These are phyloP conservation scores for Alternaria triticina DNA, from an alignment of 2,329 filamentous ascomycete species.

Conservation along the genomic window DNA sequence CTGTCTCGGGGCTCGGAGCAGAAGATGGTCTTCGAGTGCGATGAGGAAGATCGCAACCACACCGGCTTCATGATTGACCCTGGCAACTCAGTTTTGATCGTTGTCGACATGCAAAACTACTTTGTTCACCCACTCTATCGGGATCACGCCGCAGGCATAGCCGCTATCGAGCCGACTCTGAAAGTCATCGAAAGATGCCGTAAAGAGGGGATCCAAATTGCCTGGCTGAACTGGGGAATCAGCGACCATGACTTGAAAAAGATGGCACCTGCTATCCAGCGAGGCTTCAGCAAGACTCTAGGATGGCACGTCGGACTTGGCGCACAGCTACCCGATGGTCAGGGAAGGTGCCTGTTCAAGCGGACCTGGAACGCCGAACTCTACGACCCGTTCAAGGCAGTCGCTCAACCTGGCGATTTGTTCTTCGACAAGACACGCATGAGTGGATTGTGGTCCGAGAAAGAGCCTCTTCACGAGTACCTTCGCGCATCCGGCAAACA, in stretches of 20 bases:
- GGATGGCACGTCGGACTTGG: slow-evolving; percentile 53
- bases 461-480: slow-evolving; percentile 51
- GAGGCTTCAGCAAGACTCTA: slow-evolving; percentile 50
- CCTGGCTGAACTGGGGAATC: slow-evolving; percentile 53
- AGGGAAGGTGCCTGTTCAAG: slow-evolving; percentile 52
- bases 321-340: slow-evolving; percentile 43
- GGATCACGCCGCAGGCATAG: slow-evolving; percentile 37
- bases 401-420: slow-evolving; percentile 47
- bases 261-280: slow-evolving; percentile 52
- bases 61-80: slow-evolving; percentile 52
- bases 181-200: slow-evolving; percentile 50
- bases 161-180: slow-evolving; percentile 45
- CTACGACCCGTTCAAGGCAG: slow-evolving; percentile 49
- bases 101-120: slow-evolving; percentile 56
- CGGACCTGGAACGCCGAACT: slow-evolving; percentile 53
- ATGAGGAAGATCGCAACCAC: slow-evolving; percentile 48
- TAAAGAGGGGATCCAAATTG: slow-evolving; percentile 49
- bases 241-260: slow-evolving; percentile 45
- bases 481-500: slow-evolving; percentile 50
- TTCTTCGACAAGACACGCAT: slow-evolving; percentile 54
- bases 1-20: slow-evolving; percentile 47
- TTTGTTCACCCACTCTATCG: slow-evolving; percentile 46
- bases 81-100: slow-evolving; percentile 46
- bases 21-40: slow-evolving; percentile 49
- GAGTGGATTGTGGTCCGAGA: slow-evolving; percentile 51